These are phyloP conservation scores for Fusarium coicis DNA, from an alignment of 2,329 filamentous ascomycete species.

Conservation along the genomic window DNA sequence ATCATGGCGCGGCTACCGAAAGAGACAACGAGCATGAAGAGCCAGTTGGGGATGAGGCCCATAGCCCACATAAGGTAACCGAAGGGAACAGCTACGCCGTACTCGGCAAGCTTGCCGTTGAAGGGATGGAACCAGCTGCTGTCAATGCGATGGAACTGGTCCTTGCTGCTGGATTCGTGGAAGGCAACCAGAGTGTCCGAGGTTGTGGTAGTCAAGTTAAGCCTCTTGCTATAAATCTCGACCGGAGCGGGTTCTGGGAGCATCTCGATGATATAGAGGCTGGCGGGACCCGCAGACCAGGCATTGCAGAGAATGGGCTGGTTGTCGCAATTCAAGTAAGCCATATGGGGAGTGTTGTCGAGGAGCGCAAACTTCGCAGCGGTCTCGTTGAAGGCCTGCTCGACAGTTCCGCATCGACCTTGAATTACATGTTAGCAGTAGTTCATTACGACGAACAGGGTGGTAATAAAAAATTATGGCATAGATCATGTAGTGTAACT, in stretches of 20 bases:
- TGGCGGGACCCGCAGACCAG: conserved; percentile 74
- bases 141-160: conserved; percentile 61
- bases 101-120: conserved; percentile 72
- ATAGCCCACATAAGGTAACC: conserved; percentile 76
- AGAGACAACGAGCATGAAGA: conserved; percentile 80
- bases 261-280: conserved; percentile 74
- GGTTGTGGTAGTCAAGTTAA: conserved; percentile 77
- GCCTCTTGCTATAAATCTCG: conserved; percentile 70
- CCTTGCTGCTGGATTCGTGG: conserved; percentile 62
- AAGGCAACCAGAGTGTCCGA: conserved; percentile 71
- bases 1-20: conserved; percentile 80
- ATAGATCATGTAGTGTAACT: background rate
- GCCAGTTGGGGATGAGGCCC: conserved; percentile 76
- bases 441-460: background rate
- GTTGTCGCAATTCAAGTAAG: conserved; percentile 77
- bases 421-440: conserved; percentile 33
- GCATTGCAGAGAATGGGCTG: conserved; percentile 79
- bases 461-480: background rate
- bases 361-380: conserved; percentile 71
- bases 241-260: conserved; percentile 72
- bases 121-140: conserved; percentile 77
- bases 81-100: conserved; percentile 69
- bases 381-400: conserved; percentile 74
- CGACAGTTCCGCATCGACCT: conserved; percentile 73
- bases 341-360: conserved; percentile 73